Conservation (phyloP, 2,329 filamentous ascomycete genomes). For the Exophiala sp. region DNA sequence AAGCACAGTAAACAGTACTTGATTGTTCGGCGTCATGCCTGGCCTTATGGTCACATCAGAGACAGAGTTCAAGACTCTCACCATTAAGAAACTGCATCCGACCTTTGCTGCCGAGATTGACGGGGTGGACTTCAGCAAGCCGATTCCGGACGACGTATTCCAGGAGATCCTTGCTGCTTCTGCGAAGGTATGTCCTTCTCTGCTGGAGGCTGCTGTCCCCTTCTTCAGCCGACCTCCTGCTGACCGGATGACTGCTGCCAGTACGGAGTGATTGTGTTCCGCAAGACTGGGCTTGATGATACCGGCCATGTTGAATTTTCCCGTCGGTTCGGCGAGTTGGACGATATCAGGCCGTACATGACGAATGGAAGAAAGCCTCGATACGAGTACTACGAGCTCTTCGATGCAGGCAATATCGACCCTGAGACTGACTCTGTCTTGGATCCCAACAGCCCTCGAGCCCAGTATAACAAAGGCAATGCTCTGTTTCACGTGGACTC, state of each 20-base stretch:
- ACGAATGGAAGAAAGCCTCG: conserved; percentile 43
- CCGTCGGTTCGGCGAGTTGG: conserved; percentile 22
- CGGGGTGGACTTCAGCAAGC: conserved; percentile 35
- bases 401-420: conserved; percentile 54
- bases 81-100: conserved; percentile 34
- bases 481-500: conserved; percentile 52
- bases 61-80: conserved; percentile 27
- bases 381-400: conserved; percentile 48
- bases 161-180: conserved; percentile 34
- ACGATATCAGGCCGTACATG: conserved; percentile 47
- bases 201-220: not conserved
- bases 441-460: conserved; percentile 31
- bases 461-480: conserved; percentile 39
- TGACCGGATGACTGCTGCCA: not conserved
- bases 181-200: conserved; percentile 30
- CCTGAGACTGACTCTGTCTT: conserved; percentile 41
- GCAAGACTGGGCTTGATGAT: conserved; percentile 21
- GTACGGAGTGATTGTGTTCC: conserved; percentile 24
- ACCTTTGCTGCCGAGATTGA: conserved; percentile 38
- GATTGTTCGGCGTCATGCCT: conserved; percentile 5
- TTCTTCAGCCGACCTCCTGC: not conserved
- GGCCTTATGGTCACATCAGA: conserved; percentile 17
- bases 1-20: not conserved
- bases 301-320: conserved; percentile 21
- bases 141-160: conserved; percentile 34